phyloP scores from a whole-genome alignment of 257 asterid genomes.

The Solanum dulcamara region DNA sequence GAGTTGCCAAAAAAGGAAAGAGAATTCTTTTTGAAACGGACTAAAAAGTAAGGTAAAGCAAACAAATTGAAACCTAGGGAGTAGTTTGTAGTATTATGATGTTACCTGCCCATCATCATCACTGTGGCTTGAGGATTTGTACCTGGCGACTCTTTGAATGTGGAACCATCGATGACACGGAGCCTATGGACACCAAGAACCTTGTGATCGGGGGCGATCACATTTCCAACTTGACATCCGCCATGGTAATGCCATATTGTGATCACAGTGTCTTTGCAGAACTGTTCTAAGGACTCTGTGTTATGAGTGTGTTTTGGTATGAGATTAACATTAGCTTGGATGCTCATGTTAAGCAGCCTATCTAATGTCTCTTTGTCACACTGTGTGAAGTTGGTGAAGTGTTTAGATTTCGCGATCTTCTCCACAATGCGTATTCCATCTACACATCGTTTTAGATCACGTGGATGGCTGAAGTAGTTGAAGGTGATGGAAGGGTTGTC shows the following conservation, averaged over 20 bases:
- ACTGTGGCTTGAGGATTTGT: conserved; percentile 97
- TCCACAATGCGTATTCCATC: conserved; percentile 63
- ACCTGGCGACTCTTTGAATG: conserved; percentile 73
- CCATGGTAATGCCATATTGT: conserved; percentile 99
- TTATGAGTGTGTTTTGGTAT: conserved; percentile 80
- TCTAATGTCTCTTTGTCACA: conserved; percentile 36
- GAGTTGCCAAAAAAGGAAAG: background rate
- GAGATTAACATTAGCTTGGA: conserved; percentile 71
- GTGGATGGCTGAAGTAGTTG: conserved; percentile 90
- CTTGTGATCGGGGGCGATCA: conserved; percentile 42
- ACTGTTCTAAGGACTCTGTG: conserved; percentile 65
- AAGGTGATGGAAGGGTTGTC: conserved; percentile 84
- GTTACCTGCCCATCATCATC: conserved; percentile 94
- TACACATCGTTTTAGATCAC: conserved; percentile 54
- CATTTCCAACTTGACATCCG: conserved; percentile 82
- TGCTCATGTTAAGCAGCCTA: conserved; percentile 64
- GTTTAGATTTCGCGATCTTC: conserved; percentile 51
- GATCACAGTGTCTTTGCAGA: conserved; percentile 88
- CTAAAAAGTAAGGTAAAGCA: too few relatives aligned
- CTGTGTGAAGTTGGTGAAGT: conserved; percentile 38
- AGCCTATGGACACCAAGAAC: conserved; percentile 64
- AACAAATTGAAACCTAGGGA: background rate
- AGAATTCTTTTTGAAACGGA: background rate
- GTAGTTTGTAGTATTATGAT: background rate
- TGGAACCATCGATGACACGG: conserved; percentile 82